Evolutionary conservation across 306 rosid genomes (phyloP), one percentile per base, ranked within the genome.

Genomic region (Lathyrus aphaca): DNA sequence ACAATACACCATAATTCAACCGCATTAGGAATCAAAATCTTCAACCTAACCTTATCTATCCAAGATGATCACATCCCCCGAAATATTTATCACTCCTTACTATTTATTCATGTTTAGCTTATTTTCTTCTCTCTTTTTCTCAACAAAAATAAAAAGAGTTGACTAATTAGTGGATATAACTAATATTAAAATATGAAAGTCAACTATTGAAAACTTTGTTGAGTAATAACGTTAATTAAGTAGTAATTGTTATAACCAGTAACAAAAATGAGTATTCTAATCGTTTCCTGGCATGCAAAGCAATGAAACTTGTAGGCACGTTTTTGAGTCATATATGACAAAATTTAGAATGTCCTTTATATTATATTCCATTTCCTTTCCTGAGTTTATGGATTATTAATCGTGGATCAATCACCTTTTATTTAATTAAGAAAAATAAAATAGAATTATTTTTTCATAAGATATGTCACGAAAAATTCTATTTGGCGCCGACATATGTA

Each of bases 221-320:
- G 56, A 59, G 44, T 17, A 40, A 66, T 69, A 71, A 65, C 29
- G 44, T 42, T 39, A 8, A 42, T 14, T 25, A 25, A 25, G 29
- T 40, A 65, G 29, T 40, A 65, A 42, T 11, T 12, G n/a, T 39
- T 50, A 11, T 37, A 61, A 61, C n/a, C 45, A 57, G 65, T 51
- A 35, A 60, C 7, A 14, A 27, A 38, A 74, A 61, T 55, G 19
- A 30, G 10, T 53, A 39, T 71, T 51, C 21, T 46, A 23, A 68
- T 35, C 30, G 3, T 69, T 64, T 30, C 18, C 49, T 3, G 72
- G 84, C 21, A 43, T 32, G 49, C 62, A 21, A 66, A 45, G 10
- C 15, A 5, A 39, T 2, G 60, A 57, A 57, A 76, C 84, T 57
- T 79, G 84, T 55, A 13, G 14, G 78, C 87, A 83, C 87, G 87